Evolutionary conservation across 2,329 filamentous ascomycete genomes (phyloP), one percentile per base, ranked within the genome.

Genomic region (Fusarium burgessii): DNA sequence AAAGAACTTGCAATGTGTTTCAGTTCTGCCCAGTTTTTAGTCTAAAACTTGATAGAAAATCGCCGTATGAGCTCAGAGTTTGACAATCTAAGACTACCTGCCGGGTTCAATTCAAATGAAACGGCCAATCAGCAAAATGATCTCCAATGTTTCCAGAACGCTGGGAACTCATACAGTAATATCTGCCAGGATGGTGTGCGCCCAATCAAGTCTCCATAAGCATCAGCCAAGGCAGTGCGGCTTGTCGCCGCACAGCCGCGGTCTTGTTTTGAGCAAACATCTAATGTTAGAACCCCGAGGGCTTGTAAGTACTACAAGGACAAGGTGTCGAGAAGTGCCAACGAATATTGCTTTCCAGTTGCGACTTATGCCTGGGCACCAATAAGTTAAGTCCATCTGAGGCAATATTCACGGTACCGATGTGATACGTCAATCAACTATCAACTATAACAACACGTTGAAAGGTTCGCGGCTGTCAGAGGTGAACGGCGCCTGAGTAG

Each of bases 391-490:
- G 42, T 45, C 38, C 35, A 50, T 49, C 56, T 57, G 58, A 56
- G 40, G 41, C 46, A 54, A 55, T 60, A 46, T 62, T 62, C 9
- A 29, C 25, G 36, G 18, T 20, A 42, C 25, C 29, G 18, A 45
- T 49, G 38, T 70, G 49, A 65, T 65, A 54, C 45, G 55, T 45
- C 29, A 13, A 33, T 29, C 43, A 36, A 42, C 52, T 55, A 17
- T 35, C 43, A 36, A 38, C 52, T 55, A n/a, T 35, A 58, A 62
- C 55, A 60, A 72, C 58, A 62, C 55, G 65, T 55, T 60, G 47
- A 47, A 51, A 68, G 50, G 68, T 71, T 72, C 63, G 65, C 74
- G 74, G 69, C 67, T 75, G 61, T 76, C 57, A 63, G 55, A 63
- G 57, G 62, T 55, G 62, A 54, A 68, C 61, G 60, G 60, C 72